Conservation (phyloP, 2,329 filamentous ascomycete species). For the Talaromyces funiculosus region DNA sequence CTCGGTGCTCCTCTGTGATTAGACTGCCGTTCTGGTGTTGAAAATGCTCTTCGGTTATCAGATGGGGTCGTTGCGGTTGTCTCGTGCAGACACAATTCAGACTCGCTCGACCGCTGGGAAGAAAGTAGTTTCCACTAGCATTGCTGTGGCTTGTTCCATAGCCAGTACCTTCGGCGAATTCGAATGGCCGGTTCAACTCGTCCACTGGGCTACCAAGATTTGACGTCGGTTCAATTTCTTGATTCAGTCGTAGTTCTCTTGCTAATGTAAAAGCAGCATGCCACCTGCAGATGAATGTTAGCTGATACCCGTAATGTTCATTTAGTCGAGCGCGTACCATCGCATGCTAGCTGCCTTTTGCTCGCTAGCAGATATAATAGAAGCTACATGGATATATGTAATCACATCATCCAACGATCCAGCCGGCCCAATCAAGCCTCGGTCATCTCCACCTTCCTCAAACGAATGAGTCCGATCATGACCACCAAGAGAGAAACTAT, state of each 20-base stretch:
- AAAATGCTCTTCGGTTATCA: constrained; percentile 70
- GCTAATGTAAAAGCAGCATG: constrained; percentile 89
- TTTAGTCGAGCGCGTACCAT: constrained; percentile 49
- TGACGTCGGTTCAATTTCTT: constrained; percentile 57
- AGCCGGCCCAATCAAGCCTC: constrained; percentile 47
- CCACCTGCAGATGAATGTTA: constrained; percentile 49
- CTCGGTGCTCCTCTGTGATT: constrained; percentile 67
- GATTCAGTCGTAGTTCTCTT: constrained; percentile 77
- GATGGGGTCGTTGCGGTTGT: constrained; percentile 18
- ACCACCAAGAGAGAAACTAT: constrained; percentile 61
- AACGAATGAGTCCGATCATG: constrained; percentile 56
- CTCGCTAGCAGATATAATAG: constrained; percentile 86
- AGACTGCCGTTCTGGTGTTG: constrained; percentile 58
- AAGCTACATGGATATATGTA: constrained; percentile 87
- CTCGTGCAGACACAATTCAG: constrained; percentile 34
- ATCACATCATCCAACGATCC: constrained; percentile 81
- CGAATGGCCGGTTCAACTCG: constrained; percentile 26
- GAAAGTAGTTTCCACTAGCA: constrained; percentile 21
- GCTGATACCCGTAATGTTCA: neutral
- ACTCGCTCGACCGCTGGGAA: constrained; percentile 31
- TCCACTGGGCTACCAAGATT: constrained; percentile 25
- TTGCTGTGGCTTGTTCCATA: constrained; percentile 43
- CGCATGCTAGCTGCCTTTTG: constrained; percentile 90
- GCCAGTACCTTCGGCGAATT: constrained; percentile 28
- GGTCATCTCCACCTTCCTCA: constrained; percentile 53